Conservation (phyloP, 2,329 filamentous ascomycete species). For the Hortaea werneckii region DNA sequence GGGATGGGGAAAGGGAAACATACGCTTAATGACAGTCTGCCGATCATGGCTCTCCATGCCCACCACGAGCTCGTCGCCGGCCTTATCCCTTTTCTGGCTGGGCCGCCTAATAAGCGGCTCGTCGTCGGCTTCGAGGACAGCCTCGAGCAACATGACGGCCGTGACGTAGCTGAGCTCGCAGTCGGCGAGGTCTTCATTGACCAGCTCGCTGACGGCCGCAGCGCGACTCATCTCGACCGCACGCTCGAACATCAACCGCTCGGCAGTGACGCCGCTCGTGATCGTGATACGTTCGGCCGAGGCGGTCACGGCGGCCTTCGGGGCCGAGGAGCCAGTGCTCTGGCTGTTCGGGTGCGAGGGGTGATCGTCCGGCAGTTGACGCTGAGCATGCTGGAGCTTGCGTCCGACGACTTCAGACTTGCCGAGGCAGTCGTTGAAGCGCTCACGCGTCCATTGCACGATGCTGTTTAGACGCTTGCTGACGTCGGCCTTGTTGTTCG, state of each 20-base stretch:
- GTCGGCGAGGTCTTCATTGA: slow-evolving; percentile 74
- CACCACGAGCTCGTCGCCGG: slow-evolving; percentile 40
- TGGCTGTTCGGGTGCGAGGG: slow-evolving; percentile 77
- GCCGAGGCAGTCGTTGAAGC: slow-evolving; percentile 94
- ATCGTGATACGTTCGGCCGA: slow-evolving; percentile 71
- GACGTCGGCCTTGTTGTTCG: slow-evolving; percentile 14
- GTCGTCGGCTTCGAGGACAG: slow-evolving; percentile 77
- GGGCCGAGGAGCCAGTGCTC: slow-evolving; percentile 41
- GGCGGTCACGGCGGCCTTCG: slow-evolving; percentile 47
- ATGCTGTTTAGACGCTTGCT: slow-evolving; percentile 69
- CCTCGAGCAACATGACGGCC: slow-evolving; percentile 88
- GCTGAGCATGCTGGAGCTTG: slow-evolving; percentile 78
- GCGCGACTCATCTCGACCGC: slow-evolving; percentile 93
- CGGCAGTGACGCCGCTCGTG: slow-evolving; percentile 81
- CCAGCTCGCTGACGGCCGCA: slow-evolving; percentile 90
- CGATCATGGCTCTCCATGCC: slow-evolving; percentile 60
- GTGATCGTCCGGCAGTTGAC: slow-evolving; percentile 71
- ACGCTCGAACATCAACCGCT: slow-evolving; percentile 96
- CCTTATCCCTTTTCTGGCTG: slow-evolving; percentile 36
- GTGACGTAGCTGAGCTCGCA: slow-evolving; percentile 92
- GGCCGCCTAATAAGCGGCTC: slow-evolving; percentile 35
- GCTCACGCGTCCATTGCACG: slow-evolving; percentile 86
- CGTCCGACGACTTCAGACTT: slow-evolving; percentile 91
- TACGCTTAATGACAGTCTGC: slow-evolving; percentile 63
- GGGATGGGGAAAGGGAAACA: slow-evolving; percentile 23